phyloP scores from a whole-genome alignment of 164 flowering plant species.

The Stephania cephalantha region DNA sequence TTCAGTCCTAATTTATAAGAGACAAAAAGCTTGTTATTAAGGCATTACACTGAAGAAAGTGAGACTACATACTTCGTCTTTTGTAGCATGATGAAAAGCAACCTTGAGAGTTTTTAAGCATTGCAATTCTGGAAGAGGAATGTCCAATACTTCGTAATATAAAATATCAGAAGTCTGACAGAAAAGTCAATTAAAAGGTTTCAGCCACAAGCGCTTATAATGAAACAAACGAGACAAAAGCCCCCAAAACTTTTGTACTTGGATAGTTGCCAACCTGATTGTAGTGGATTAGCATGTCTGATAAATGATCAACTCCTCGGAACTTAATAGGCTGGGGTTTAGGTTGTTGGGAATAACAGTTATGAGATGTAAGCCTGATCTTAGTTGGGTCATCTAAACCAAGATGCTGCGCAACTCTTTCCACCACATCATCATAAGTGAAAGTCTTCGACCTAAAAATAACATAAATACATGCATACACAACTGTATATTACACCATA shows the following conservation, averaged over 20 bases:
- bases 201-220: neutral
- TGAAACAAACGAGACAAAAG: neutral
- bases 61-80: slow-evolving; percentile 38
- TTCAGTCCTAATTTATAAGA: neutral
- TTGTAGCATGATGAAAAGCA: slow-evolving; percentile 40
- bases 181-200: neutral
- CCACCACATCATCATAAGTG: slow-evolving; percentile 85
- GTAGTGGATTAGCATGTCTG: slow-evolving; percentile 71
- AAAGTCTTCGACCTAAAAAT: slow-evolving; percentile 48
- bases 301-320: slow-evolving; percentile 55
- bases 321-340: slow-evolving; percentile 62
- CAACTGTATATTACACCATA: neutral
- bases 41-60: neutral
- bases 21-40: neutral
- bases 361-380: slow-evolving; percentile 73
- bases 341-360: slow-evolving; percentile 72
- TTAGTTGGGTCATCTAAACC: slow-evolving; percentile 77
- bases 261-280: slow-evolving; percentile 47
- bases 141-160: slow-evolving; percentile 78
- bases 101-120: slow-evolving; percentile 45
- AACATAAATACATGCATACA: slow-evolving; percentile 4
- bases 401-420: slow-evolving; percentile 61
- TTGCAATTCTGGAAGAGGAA: slow-evolving; percentile 77
- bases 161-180: slow-evolving; percentile 66
- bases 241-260: neutral